Base-by-base conservation (phyloP, 2,329 filamentous ascomycete genomes). In the Magnaporthales sp. region DNA sequence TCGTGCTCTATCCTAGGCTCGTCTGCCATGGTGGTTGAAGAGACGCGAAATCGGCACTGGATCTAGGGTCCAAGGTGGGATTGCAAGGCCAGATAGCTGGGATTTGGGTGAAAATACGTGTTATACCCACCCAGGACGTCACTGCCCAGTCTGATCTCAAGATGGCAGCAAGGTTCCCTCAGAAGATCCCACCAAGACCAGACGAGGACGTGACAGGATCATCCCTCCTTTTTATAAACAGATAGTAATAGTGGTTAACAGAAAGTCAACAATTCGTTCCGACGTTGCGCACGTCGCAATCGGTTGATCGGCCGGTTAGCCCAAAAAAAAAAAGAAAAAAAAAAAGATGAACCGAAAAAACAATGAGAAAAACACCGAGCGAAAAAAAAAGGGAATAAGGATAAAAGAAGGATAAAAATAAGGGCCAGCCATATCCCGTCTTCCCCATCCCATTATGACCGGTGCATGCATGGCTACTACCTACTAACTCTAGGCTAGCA, bases 81-180 rank as follows among this genome's bases (percentile, higher is more conserved):
- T 27, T 26, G 56, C 10, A 27, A 60, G 24, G 56, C 24, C 24
- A 60, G 26, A 27, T 4, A 60, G 56, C 13, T 27, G 10, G 56
- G 9, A 13, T 27, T 26, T 15, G 27, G 22, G 56, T 27, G 9
- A 27, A 27, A 60, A 60, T 3, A n/a, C n/a, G 56, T 27, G 26
- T 27, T 60, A 60, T 27, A 27, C 26, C 56, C 26, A 60, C 22
- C 22, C 56, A 60, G 26, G 56, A 60, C 56, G 56, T 60, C 56
- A 60, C 56, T 60, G 24, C 56, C 15, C 56, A 46, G 56, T 60
- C 56, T 60, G 29, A 60, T 60, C 56, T 60, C 24, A 60, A 60
- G 24, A 60, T 60, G 56, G 56, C 56, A 60, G 56, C 54, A 60
- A 60, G 26, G 56, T 60, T 60, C 26, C 24, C 22, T 60, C 56